phyloP scores from a whole-genome alignment of 2,329 filamentous ascomycete species.

The Ascochyta pisi region DNA sequence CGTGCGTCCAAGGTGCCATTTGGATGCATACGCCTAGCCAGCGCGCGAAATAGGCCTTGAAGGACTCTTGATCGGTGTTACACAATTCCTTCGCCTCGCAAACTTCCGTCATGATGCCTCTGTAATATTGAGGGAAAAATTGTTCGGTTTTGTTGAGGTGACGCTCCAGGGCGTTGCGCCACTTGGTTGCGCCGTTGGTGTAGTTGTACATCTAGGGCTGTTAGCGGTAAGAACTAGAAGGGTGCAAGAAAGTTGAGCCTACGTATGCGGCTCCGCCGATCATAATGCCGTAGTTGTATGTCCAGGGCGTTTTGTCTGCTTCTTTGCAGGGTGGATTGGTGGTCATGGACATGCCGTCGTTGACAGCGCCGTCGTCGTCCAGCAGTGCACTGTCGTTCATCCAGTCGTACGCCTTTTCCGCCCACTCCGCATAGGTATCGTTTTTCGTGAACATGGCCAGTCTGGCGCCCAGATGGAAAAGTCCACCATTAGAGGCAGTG shows the following conservation, averaged over 20 bases:
- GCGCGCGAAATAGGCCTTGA: conserved; percentile 55
- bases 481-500: conserved; percentile 47
- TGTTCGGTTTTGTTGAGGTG: conserved; percentile 42
- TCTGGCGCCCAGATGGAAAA: conserved; percentile 49
- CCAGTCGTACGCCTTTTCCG: conserved; percentile 47
- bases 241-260: neutral
- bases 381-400: conserved; percentile 37
- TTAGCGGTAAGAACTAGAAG: conserved; percentile 5
- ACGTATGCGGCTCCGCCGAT: conserved; percentile 45
- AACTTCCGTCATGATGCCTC: conserved; percentile 51
- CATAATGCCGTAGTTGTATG: conserved; percentile 49
- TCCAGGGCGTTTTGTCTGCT: conserved; percentile 44
- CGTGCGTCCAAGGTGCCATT: conserved; percentile 63
- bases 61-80: conserved; percentile 54
- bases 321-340: conserved; percentile 34
- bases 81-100: conserved; percentile 53
- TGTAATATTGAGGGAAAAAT: conserved; percentile 50
- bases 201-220: conserved; percentile 48
- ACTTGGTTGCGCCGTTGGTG: conserved; percentile 46
- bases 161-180: conserved; percentile 38
- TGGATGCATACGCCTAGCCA: conserved; percentile 63
- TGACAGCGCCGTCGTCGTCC: conserved; percentile 33
- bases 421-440: conserved; percentile 46
- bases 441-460: conserved; percentile 49
- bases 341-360: conserved; percentile 36